These are phyloP conservation scores for Amanita pseudoporphyria DNA, from an alignment of 768 basidiomycete genomes.

Conservation along the genomic window DNA sequence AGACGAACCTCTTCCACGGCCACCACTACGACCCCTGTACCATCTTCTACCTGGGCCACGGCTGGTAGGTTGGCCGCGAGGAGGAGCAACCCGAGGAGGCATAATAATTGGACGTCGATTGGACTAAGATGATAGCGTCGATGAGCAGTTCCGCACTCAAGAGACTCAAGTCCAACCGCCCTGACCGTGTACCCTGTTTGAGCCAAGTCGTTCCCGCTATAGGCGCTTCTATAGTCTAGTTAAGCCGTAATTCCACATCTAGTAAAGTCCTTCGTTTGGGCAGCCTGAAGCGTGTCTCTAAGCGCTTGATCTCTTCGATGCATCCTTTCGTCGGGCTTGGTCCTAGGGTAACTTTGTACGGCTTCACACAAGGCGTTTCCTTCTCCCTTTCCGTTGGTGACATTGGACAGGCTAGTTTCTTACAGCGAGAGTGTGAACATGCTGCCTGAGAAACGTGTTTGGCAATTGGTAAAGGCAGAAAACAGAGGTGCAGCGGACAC, in stretches of 20 bases:
- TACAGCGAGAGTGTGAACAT: slow-evolving; percentile 68
- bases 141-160: background rate
- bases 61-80: slow-evolving; percentile 1
- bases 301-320: no score
- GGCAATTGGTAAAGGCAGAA: slow-evolving; percentile 35
- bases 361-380: slow-evolving; percentile 74
- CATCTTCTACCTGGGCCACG: slow-evolving; percentile 1
- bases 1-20: slow-evolving; percentile 5
- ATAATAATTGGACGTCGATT: background rate
- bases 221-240: no score
- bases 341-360: slow-evolving; percentile 65
- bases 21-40: background rate
- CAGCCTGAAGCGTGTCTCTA: no score
- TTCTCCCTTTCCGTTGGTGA: slow-evolving; percentile 65
- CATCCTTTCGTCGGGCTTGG: no score
- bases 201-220: background rate
- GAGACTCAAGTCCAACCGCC: no score
- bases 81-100: slow-evolving; percentile 13
- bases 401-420: slow-evolving; percentile 74
- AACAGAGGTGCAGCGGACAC: slow-evolving; percentile 60
- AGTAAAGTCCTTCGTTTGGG: no score
- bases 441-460: slow-evolving; percentile 30
- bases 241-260: no score
- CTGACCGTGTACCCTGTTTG: background rate
- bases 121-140: background rate